Base-by-base conservation (phyloP, 169 alveolate species). In the Eimeria tenella region DNA sequence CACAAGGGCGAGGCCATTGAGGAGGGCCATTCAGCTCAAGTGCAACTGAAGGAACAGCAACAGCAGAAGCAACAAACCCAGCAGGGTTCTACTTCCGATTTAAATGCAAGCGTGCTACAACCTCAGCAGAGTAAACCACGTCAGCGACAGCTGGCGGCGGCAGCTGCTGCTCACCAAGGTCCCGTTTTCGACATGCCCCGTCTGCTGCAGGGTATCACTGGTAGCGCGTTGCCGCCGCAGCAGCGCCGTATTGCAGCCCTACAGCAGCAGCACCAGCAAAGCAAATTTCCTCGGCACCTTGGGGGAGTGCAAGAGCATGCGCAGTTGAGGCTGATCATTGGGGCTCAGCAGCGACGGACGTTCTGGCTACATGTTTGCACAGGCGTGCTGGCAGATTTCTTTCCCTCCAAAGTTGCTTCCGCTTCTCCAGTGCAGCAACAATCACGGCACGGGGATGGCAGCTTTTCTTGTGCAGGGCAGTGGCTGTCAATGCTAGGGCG, bases 271-370 rank as follows among this genome's bases (percentile, higher is more conserved):
- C 89, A 81, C 13, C 74, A 52, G 56, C 70, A 81, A 23, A 65
- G 53, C 13, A 50, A 52, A 55, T 65, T n/a, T 50, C 89, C 73
- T 25, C 74, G 73, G 74, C 89, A 55, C 25, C 56, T 81, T 62
- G 89, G 89, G 15, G 89, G 74, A 55, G 89, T 81, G 58, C 70
- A 81, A 53, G 73, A 81, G 23, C 89, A 81, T 58, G 89, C 89
- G 21, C 71, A 81, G 89, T 19, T 81, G 58, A 21, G 89, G 89
- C 58, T 81, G 9, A 55, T 56, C 10, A 53, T 81, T 53, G 89
- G 89, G 74, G 89, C 74, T 4, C 89, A 81, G 74, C 89, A 56
- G 56, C 70, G 89, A 81, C 89, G 89, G 58, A 31, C 89, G 19
- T 5, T 81, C 42, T 81, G 89, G 89, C 58, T 81, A 21, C 89